A percentile compares a stretch with the other conserved stretches of the same genome.
phyloP scores from a whole-genome alignment of 352 stramenopile genomes.

The Blastocystis sp. region DNA sequence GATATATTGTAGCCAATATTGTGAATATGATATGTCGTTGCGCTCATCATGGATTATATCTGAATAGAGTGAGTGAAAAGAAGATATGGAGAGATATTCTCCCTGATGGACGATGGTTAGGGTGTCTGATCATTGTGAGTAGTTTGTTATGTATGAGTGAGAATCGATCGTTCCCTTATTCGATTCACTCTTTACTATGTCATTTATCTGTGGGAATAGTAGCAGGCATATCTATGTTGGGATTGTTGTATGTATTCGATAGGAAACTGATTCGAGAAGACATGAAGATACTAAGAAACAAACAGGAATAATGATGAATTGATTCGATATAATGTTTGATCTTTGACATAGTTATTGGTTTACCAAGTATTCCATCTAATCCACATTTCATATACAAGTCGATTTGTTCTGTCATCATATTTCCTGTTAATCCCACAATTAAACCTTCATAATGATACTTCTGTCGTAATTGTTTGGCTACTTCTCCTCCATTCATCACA shows the following conservation, averaged over 20 bases:
- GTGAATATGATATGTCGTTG: constrained; percentile 54
- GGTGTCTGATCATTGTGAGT: background rate
- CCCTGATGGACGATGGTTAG: background rate
- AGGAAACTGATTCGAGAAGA: no score
- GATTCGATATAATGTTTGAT: background rate
- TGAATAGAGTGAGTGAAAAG: background rate
- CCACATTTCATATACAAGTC: background rate
- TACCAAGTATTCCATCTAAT: background rate
- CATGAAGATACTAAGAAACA: no score
- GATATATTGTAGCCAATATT: constrained; percentile 39
- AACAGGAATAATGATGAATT: background rate
- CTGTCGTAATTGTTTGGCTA: constrained; percentile 13
- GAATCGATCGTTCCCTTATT: background rate
- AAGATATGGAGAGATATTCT: background rate
- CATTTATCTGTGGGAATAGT: background rate
- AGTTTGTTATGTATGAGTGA: background rate
- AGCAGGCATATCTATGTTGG: background rate
- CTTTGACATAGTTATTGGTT: background rate
- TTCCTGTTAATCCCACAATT: constrained; percentile 36
- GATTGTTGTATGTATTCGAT: background rate
- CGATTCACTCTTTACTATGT: background rate
- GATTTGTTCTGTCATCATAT: constrained; percentile 36
- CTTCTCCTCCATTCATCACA: constrained; percentile 44
- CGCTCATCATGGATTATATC: background rate
- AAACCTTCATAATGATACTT: constrained; percentile 1